These are phyloP conservation scores for Puccinia polysora DNA, from an alignment of 1,284 basidiomycete species.

Conservation along the genomic window DNA sequence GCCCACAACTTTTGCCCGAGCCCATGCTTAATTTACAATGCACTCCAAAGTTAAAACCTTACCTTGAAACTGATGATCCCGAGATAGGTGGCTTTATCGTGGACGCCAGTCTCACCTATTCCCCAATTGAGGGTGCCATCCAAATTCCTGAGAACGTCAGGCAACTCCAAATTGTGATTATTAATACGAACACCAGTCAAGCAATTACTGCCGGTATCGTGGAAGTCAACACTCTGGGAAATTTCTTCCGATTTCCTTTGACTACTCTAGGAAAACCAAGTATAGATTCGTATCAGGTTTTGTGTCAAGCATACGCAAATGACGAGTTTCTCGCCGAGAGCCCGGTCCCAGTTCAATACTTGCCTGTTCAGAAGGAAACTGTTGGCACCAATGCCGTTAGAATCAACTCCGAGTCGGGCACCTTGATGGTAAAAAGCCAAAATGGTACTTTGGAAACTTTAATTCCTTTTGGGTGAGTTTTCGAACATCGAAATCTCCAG, in stretches of 20 bases:
- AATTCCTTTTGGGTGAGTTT: slow-evolving; percentile 34
- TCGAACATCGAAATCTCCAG: no score
- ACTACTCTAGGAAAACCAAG: slow-evolving; percentile 22
- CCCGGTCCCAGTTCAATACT: slow-evolving; percentile 1
- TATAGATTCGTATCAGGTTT: background rate
- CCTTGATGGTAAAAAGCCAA: slow-evolving; percentile 8
- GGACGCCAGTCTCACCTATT: slow-evolving; percentile 31
- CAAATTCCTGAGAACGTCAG: background rate
- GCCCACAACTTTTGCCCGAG: background rate
- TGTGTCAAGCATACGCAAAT: slow-evolving; percentile 32
- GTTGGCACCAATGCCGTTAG: background rate
- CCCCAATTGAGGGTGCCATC: slow-evolving; percentile 7
- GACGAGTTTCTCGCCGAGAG: slow-evolving; percentile 25
- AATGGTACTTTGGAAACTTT: slow-evolving; percentile 23
- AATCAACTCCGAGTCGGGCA: slow-evolving; percentile 32
- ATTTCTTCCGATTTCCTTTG: slow-evolving; percentile 16
- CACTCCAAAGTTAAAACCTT: slow-evolving; percentile 26
- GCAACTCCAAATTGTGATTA: slow-evolving; percentile 25
- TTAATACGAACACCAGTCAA: slow-evolving; percentile 37
- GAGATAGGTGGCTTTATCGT: slow-evolving; percentile 9
- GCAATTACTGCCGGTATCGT: slow-evolving; percentile 29
- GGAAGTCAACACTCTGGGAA: slow-evolving; percentile 24
- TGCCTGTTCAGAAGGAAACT: slow-evolving; percentile 2
- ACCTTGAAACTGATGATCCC: slow-evolving; percentile 8
- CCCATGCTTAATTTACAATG: slow-evolving; percentile 23